Percentiles rank a stretch among this genome's conserved stretches.
Evolutionary conservation across 228 moss, liverwort and hornwort species (phyloP).

Genomic region (Sphagnum fallax): DNA sequence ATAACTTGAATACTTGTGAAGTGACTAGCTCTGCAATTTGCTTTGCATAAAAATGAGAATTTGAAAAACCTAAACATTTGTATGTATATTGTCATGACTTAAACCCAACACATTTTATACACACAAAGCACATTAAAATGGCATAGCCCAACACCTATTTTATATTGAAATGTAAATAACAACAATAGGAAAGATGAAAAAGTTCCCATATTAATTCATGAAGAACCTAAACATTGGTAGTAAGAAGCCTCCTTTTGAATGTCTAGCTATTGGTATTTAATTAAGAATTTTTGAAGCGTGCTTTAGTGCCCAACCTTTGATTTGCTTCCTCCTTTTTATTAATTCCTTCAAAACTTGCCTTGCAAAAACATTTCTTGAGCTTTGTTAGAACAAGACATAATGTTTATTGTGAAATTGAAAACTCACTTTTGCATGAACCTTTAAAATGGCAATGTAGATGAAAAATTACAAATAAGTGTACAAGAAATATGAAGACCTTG

Average conservation of each 20-base stretch:
- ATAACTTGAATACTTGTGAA: conserved; percentile 53
- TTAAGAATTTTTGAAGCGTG: conserved; percentile 61
- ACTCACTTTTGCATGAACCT: no score
- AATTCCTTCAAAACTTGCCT: conserved; percentile 82
- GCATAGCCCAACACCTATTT: no score
- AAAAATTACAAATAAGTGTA: no score
- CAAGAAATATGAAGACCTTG: conserved; percentile 33
- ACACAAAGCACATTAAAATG: no score
- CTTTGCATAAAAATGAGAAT: conserved; percentile 94
- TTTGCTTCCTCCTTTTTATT: conserved; percentile 90
- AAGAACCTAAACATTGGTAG: conserved; percentile 73
- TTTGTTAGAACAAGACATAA: no score
- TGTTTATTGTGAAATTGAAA: no score
- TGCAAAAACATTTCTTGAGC: no score
- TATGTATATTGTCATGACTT: conserved; percentile 63
- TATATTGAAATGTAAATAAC: no score
- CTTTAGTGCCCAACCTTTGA: conserved; percentile 80
- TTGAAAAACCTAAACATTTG: conserved; percentile 94
- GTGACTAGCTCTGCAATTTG: conserved; percentile 96
- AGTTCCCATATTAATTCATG: not conserved
- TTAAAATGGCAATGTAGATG: no score
- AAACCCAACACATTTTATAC: no score
- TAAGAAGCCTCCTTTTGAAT: conserved; percentile 97
- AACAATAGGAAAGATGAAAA: no score
- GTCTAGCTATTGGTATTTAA: conserved; percentile 89